Conservation (phyloP, 1,284 basidiomycete genomes). For the Sanghuangporus baumii region DNA sequence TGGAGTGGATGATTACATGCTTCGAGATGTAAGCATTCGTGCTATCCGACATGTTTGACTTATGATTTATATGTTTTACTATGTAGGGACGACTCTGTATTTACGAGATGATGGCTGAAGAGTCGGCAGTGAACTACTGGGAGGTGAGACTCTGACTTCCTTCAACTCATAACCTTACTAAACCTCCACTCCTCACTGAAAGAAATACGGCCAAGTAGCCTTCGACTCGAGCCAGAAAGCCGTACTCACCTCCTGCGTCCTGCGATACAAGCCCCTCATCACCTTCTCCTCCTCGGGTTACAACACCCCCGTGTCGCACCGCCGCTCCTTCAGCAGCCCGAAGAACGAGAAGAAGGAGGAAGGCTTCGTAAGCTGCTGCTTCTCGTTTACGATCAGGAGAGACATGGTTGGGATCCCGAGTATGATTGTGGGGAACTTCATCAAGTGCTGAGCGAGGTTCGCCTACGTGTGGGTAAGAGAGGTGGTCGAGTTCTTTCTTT, state of each 20-base stretch:
- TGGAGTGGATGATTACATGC: conserved; percentile 75
- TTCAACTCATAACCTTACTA: no score
- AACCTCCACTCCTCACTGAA: not conserved
- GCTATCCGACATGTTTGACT: conserved; percentile 17
- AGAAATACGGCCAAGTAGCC: conserved; percentile 93
- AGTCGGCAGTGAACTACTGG: conserved; percentile 96
- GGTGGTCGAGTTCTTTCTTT: no score
- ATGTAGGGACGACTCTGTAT: conserved; percentile 88
- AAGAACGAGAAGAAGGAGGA: conserved; percentile 31
- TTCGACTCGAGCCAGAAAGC: conserved; percentile 88
- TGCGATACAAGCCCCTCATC: conserved; percentile 68
- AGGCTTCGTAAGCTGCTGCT: conserved; percentile 86
- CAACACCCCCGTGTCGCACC: conserved; percentile 18
- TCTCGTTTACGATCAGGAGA: conserved; percentile 90
- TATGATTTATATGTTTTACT: not conserved
- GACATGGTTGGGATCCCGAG: conserved; percentile 92
- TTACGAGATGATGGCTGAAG: conserved; percentile 96
- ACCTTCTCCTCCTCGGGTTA: conserved; percentile 25
- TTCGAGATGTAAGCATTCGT: conserved; percentile 59
- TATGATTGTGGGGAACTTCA: conserved; percentile 86
- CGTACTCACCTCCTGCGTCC: conserved; percentile 88
- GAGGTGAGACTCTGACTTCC: conserved; percentile 52
- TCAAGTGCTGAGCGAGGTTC: conserved; percentile 40
- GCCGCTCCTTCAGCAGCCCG: conserved; percentile 19
- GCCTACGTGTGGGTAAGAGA: not conserved